A percentile compares a stretch with the other conserved stretches of the same genome.
Evolutionary conservation across 2,329 filamentous ascomycete species (phyloP).

Genomic region (Hypomyces rosellus): DNA sequence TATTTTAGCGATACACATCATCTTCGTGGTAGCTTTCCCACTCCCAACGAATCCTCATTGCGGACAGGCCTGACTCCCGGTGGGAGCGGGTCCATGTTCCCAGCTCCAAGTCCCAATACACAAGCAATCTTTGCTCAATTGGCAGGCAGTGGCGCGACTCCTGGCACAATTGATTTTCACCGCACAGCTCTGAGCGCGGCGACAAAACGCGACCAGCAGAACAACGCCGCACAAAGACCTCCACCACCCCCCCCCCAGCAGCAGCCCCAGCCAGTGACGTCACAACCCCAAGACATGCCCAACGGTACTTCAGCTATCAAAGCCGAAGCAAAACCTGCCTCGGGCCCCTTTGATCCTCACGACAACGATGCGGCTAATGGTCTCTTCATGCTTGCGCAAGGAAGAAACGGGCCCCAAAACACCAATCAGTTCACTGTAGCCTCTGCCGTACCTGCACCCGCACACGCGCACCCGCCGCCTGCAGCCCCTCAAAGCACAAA

Average conservation of each 20-base stretch:
- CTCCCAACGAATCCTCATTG: slow-evolving; percentile 92
- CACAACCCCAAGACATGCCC: slow-evolving; percentile 49
- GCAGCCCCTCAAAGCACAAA: slow-evolving; percentile 30
- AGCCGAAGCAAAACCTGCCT: slow-evolving; percentile 42
- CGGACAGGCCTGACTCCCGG: slow-evolving; percentile 89
- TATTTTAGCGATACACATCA: slow-evolving; percentile 81
- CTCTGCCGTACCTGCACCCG: slow-evolving; percentile 34
- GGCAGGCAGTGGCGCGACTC: slow-evolving; percentile 76
- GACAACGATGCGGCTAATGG: slow-evolving; percentile 96
- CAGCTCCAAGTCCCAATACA: slow-evolving; percentile 79
- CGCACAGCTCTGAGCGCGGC: slow-evolving; percentile 82
- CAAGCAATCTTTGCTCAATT: slow-evolving; percentile 75
- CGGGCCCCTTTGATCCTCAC: slow-evolving; percentile 75
- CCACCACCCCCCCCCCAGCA: slow-evolving; percentile 17
- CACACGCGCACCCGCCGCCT: slow-evolving; percentile 43
- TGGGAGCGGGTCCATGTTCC: slow-evolving; percentile 95
- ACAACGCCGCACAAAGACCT: slow-evolving; percentile 24
- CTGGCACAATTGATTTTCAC: slow-evolving; percentile 88
- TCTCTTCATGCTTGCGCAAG: slow-evolving; percentile 78
- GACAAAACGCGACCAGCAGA: slow-evolving; percentile 51
- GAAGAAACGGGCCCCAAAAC: slow-evolving; percentile 49
- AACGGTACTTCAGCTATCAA: slow-evolving; percentile 38
- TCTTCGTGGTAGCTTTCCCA: slow-evolving; percentile 79
- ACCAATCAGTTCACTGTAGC: slow-evolving; percentile 41
- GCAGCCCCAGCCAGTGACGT: slow-evolving; percentile 29